Evolutionary conservation across 805 yeast species (phyloP).

Genomic region (Kluyveromyces lactis): DNA sequence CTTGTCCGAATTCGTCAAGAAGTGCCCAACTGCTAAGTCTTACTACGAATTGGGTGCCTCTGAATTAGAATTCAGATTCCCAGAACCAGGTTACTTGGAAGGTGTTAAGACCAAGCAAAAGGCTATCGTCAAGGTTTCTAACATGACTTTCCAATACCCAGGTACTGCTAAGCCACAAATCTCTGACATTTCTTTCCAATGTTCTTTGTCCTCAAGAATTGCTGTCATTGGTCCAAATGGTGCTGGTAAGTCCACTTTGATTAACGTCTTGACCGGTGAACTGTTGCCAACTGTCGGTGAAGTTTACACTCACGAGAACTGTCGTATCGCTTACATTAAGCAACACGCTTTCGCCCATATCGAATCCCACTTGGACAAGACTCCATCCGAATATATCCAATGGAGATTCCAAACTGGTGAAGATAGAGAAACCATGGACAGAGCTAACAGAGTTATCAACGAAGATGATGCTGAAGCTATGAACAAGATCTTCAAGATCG

Average conservation of each 20-base stretch:
- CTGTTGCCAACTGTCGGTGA: conserved; percentile 97
- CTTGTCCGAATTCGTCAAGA: conserved; percentile 96
- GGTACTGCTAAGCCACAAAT: conserved; percentile 98
- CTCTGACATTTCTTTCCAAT: conserved; percentile 88
- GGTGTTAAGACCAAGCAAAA: conserved; percentile 99
- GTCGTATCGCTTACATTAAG: conserved; percentile 99
- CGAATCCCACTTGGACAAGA: conserved; percentile 96
- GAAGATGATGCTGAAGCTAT: conserved; percentile 96
- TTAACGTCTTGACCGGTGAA: conserved; percentile 99
- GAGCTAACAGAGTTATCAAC: conserved; percentile 97
- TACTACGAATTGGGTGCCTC: conserved; percentile 99
- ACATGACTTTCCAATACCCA: conserved; percentile 99
- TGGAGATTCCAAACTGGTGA: conserved; percentile 99
- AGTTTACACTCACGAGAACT: conserved; percentile 98
- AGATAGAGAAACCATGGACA: conserved; percentile 99
- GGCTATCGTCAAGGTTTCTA: conserved; percentile 96
- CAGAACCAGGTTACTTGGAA: conserved; percentile 99
- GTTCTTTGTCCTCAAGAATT: conserved; percentile 98
- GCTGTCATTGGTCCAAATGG: conserved; percentile 99
- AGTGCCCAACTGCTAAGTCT: conserved; percentile 97
- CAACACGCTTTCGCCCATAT: conserved; percentile 99
- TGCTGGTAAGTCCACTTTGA: conserved; percentile 99
- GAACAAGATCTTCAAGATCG: conserved; percentile 99
- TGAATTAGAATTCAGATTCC: conserved; percentile 93
- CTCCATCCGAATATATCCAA: conserved; percentile 99